A percentile compares a stretch with the other conserved stretches of the same genome.
Evolutionary conservation across 352 stramenopile genomes (phyloP).

Genomic region (Phytophthora tentaculata): DNA sequence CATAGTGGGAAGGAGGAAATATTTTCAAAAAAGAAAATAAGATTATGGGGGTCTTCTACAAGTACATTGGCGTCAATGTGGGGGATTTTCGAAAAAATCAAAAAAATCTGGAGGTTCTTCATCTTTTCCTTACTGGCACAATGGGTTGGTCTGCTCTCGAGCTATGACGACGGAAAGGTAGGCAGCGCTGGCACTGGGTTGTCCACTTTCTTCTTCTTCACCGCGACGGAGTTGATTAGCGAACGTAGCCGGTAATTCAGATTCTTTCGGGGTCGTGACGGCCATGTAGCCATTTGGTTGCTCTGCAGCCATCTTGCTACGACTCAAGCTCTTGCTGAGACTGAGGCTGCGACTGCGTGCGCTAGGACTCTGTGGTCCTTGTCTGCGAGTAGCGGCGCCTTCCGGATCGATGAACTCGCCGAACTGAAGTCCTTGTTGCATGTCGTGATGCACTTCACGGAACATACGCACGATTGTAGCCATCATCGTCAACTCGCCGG

Average conservation of each 20-base stretch:
- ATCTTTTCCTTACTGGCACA: conserved; percentile 46
- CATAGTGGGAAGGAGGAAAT: not conserved
- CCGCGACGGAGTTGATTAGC: conserved; percentile 43
- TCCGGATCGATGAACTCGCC: conserved; percentile 73
- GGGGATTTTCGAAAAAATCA: conserved; percentile 17
- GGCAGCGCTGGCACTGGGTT: conserved; percentile 29
- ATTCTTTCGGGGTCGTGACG: conserved; percentile 52
- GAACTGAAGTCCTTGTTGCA: conserved; percentile 82
- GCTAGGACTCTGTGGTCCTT: conserved; percentile 29
- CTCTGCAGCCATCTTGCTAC: conserved; percentile 31
- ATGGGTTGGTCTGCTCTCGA: conserved; percentile 63
- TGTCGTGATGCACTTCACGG: conserved; percentile 83
- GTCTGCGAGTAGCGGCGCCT: conserved; percentile 24
- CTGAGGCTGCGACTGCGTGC: conserved; percentile 17
- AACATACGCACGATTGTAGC: conserved; percentile 86
- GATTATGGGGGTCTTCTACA: conserved; percentile 31
- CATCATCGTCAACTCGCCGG: conserved; percentile 80
- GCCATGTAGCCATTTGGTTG: conserved; percentile 43
- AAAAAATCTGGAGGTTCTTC: conserved; percentile 16
- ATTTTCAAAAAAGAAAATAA: conserved; percentile 24
- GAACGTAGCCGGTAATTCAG: conserved; percentile 49
- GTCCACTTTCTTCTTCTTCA: conserved; percentile 18
- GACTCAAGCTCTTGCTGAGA: conserved; percentile 34
- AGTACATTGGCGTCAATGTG: conserved; percentile 33
- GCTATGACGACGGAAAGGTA: conserved; percentile 71